These are phyloP conservation scores for Lizanozyma gosingica DNA, from an alignment of 1,139 yeast genomes.

Conservation along the genomic window DNA sequence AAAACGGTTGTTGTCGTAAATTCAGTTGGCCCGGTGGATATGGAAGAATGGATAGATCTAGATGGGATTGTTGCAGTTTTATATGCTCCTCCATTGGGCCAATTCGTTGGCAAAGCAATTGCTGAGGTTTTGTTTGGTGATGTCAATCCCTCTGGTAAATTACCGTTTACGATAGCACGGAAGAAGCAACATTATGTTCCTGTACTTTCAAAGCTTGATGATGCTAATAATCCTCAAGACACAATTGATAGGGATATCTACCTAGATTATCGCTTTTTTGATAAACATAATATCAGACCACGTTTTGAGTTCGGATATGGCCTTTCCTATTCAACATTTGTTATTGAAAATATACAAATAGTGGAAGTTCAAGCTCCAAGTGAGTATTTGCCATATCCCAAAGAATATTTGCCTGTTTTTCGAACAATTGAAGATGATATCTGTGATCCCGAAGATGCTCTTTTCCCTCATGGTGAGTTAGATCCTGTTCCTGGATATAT, in stretches of 20 bases:
- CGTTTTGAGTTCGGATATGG: constrained; percentile 59
- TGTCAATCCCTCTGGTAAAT: constrained; percentile 50
- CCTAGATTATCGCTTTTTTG: constrained; percentile 50
- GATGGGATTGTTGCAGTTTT: constrained; percentile 51
- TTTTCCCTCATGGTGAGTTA: constrained; percentile 47
- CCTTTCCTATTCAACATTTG: constrained; percentile 44
- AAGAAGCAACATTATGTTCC: constrained; percentile 47
- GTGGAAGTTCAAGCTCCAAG: constrained; percentile 35
- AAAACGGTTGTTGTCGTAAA: constrained; percentile 52
- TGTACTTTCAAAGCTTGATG: constrained; percentile 32
- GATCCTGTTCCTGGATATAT: constrained; percentile 45
- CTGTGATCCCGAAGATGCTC: constrained; percentile 48
- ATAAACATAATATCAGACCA: constrained; percentile 46
- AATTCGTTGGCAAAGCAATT: constrained; percentile 40
- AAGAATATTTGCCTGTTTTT: constrained; percentile 34
- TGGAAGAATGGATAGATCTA: constrained; percentile 52
- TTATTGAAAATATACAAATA: constrained; percentile 30
- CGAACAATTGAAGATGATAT: constrained; percentile 36
- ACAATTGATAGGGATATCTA: constrained; percentile 40
- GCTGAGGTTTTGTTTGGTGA: constrained; percentile 50
- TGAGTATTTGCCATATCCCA: constrained; percentile 42
- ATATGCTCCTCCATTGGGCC: constrained; percentile 51
- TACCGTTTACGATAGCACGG: constrained; percentile 57
- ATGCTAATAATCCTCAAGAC: constrained; percentile 37
- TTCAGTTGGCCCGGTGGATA: constrained; percentile 50